Evolutionary conservation across 495 filamentous ascomycete species (phyloP).

Genomic region (Podospora comata): DNA sequence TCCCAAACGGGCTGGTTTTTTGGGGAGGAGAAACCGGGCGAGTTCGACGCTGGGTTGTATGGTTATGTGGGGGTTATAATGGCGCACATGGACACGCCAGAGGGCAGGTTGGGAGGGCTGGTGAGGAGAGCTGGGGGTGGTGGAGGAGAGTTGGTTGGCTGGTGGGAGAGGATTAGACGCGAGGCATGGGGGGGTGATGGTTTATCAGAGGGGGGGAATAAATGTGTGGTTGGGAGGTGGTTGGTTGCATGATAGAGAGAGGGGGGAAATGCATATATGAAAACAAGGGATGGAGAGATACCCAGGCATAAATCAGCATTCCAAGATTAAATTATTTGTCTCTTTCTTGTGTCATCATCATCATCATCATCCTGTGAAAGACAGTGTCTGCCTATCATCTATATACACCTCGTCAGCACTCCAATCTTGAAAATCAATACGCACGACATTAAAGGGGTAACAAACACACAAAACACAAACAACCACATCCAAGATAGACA

Average conservation of each 20-base stretch:
- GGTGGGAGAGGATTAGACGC: conserved; percentile 16
- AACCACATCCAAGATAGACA: neutral
- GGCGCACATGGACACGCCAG: conserved; percentile 12
- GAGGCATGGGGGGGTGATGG: conserved; percentile 1
- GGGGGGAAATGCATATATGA: too few species aligned
- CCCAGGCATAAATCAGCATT: too few species aligned
- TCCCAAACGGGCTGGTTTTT: conserved; percentile 47
- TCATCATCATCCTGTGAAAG: too few species aligned
- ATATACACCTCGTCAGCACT: too few species aligned
- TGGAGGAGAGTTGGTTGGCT: conserved; percentile 19
- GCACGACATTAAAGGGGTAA: too few species aligned
- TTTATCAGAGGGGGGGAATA: neutral
- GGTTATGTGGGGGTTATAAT: conserved; percentile 84
- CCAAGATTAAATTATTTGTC: too few species aligned
- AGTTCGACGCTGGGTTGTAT: conserved; percentile 88
- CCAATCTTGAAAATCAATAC: too few species aligned
- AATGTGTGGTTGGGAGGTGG: too few species aligned
- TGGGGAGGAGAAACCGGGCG: conserved; percentile 49
- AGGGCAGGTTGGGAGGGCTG: conserved; percentile 20
- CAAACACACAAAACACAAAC: neutral
- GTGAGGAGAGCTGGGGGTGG: conserved; percentile 16
- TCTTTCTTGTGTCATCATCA: too few species aligned
- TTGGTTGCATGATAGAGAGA: too few species aligned
- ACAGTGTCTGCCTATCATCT: too few species aligned
- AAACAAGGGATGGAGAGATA: too few species aligned